Base-by-base conservation (phyloP, 345 rosid genomes). In the Eucalyptus erythrocorys region DNA sequence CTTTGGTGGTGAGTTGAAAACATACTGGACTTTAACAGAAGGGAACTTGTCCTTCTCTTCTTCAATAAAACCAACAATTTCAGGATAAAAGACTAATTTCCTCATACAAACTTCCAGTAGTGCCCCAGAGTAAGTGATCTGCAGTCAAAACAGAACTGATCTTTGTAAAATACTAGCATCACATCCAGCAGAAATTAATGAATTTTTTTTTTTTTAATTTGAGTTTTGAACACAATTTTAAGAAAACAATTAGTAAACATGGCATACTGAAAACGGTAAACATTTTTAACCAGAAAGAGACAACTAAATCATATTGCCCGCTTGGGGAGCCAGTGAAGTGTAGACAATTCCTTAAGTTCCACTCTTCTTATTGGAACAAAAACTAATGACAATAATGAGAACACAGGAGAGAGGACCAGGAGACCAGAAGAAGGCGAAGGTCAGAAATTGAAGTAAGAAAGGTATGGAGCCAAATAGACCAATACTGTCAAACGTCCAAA, bases 1-100 rank as follows among this genome's bases (percentile, higher is more conserved):
- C 94, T 97, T 98, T 37, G 98, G 99, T 21, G 98, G 99, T 80
- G 99, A 97, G 89, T 96, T 98, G 95, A 95, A 98, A 90, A 92
- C 89, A 92, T 95, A 96, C 80, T 97, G 95, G 90, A 94, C 94
- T 93, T 94, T 95, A 32, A 97, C 92, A 10, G 92, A 92, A 24
- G 96, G 96, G 91, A 95, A 98, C 87, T 92, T 92, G 26, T 96
- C 97, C 93, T 95, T 96, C 93, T 97, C 99, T 91, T 97, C 99
- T 92, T 98, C 99, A 88, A 95, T 95, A 88, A 96, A 97, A 87
- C 95, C 94, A 86, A 96, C 98, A 90, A 98, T 93, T 92, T 97
- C 99, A 10, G 99, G 99, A 91, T 94, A 97, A 93, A 96, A 97
- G 57, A 95, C 98, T 91, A 96, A 92, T 92, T 96, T 97, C 91